Conservation (phyloP, 345 rosid genomes). For the Populus nigra region DNA sequence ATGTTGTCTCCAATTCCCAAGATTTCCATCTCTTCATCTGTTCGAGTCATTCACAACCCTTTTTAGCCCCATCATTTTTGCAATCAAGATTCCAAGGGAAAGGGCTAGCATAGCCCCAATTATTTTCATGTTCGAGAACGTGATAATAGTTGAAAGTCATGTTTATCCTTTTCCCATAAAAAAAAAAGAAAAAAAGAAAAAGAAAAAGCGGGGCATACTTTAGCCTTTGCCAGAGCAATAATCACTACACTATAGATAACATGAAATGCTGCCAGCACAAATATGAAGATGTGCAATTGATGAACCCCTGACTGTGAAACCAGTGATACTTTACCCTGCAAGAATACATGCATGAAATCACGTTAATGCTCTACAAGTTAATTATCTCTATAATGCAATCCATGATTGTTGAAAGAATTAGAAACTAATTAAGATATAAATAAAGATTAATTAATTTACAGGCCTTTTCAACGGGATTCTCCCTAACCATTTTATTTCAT, state of each 20-base stretch:
- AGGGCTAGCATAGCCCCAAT: no score
- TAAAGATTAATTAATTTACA: no score
- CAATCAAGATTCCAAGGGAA: no score
- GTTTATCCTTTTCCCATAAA: not conserved
- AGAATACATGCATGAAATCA: not conserved
- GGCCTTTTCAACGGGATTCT: no score
- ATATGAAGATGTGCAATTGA: constrained; percentile 45
- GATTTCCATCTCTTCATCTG: constrained; percentile 44
- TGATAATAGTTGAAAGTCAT: not conserved
- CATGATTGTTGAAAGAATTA: no score
- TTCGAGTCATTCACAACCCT: not conserved
- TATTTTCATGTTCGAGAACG: no score
- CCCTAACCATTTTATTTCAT: no score
- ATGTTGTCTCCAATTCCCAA: constrained; percentile 43
- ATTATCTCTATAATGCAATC: no score
- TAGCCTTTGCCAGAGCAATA: constrained; percentile 38
- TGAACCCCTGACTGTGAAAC: constrained; percentile 37
- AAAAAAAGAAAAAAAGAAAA: not conserved
- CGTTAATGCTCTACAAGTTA: no score
- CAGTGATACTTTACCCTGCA: constrained; percentile 36
- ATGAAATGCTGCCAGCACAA: constrained; percentile 40
- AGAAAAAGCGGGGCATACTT: constrained; percentile 14
- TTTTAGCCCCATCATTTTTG: not conserved
- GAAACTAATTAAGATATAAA: no score
- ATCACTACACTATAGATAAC: constrained; percentile 36